phyloP scores from a whole-genome alignment of 371 early-diverging fungal species.

The Umbelopsis sp. region DNA sequence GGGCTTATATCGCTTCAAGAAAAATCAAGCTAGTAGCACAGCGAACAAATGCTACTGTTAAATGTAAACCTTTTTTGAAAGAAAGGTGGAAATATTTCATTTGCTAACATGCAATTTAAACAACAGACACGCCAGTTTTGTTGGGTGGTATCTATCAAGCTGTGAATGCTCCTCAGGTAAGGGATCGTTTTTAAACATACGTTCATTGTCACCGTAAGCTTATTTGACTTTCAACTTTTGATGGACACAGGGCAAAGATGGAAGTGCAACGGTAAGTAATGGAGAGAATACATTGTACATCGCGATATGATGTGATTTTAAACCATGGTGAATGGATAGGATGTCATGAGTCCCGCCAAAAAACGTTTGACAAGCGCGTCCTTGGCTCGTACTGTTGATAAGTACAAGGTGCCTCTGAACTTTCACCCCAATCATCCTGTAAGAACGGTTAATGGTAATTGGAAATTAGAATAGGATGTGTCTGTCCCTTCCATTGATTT shows the following conservation, averaged over 20 bases:
- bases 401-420: conserved; percentile 21
- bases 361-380: not conserved
- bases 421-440: conserved; percentile 22
- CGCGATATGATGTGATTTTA: not conserved
- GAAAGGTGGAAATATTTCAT: not conserved
- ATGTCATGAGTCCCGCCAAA: conserved; percentile 19
- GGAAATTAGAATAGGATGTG: not conserved
- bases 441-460: conserved; percentile 19
- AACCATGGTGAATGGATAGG: not conserved
- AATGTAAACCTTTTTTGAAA: conserved; percentile 6
- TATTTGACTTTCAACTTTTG: too few species aligned
- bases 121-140: conserved; percentile 10
- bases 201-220: too few species aligned
- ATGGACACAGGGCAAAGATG: not conserved
- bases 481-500: too few species aligned
- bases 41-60: conserved; percentile 10
- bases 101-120: not conserved
- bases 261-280: conserved; percentile 20
- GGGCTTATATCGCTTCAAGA: conserved; percentile 28
- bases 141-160: conserved; percentile 23
- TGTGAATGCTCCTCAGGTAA: conserved; percentile 21
- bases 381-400: conserved; percentile 15
- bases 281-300: not conserved
- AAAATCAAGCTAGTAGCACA: conserved; percentile 19
- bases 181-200: too few species aligned